phyloP scores from a whole-genome alignment of 352 stramenopile genomes.

The Pythium phragmiticola region DNA sequence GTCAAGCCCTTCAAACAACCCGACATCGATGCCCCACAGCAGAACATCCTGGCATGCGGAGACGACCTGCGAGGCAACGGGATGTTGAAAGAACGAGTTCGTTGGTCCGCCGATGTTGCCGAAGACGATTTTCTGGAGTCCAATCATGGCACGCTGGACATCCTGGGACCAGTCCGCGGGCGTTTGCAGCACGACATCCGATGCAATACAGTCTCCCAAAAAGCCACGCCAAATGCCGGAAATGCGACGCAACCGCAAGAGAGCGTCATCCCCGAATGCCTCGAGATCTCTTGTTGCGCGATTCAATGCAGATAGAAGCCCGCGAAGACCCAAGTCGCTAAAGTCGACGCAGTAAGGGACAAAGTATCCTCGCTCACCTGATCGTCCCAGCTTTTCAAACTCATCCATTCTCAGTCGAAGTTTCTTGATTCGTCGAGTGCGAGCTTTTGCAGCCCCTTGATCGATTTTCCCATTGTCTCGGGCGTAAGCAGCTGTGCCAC shows the following conservation, averaged over 20 bases:
- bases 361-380: constrained; percentile 37
- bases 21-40: constrained; percentile 22
- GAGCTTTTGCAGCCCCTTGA: constrained; percentile 33
- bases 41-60: constrained; percentile 16
- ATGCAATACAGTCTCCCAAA: constrained; percentile 21
- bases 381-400: constrained; percentile 17
- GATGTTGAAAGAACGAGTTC: background rate
- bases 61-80: background rate
- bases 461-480: constrained; percentile 13
- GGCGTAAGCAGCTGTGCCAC: constrained; percentile 2
- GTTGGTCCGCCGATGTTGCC: background rate
- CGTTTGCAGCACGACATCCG: constrained; percentile 9
- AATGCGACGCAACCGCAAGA: background rate
- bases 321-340: constrained; percentile 38
- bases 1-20: constrained; percentile 15
- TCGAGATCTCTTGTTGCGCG: background rate
- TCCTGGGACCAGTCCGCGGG: constrained; percentile 5
- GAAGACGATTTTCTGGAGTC: constrained; percentile 11
- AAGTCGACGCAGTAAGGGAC: constrained; percentile 71
- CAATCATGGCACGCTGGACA: background rate
- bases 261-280: background rate
- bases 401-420: constrained; percentile 43
- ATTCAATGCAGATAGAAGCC: constrained; percentile 13
- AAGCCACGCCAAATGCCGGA: constrained; percentile 17
- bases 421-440: constrained; percentile 58